These are phyloP conservation scores for Lentinula detonsa DNA, from an alignment of 768 basidiomycete genomes.

Conservation along the genomic window DNA sequence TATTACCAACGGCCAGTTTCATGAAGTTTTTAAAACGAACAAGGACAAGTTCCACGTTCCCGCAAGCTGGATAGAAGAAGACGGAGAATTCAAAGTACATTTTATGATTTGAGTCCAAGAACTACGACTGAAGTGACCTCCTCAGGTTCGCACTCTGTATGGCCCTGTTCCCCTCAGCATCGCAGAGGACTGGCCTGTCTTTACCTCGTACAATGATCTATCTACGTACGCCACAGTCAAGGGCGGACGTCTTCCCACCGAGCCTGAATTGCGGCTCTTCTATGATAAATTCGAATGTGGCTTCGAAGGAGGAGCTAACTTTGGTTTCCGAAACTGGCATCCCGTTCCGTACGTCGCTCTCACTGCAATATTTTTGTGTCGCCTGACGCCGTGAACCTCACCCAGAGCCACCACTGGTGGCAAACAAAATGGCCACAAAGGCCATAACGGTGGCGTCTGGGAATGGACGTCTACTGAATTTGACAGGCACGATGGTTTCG, in stretches of 20 bases:
- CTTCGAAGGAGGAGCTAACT: slow-evolving; percentile 73
- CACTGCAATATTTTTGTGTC: neutral
- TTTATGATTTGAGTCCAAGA: neutral
- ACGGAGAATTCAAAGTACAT: slow-evolving; percentile 44
- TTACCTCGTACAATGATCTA: slow-evolving; percentile 73
- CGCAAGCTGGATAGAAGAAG: slow-evolving; percentile 64
- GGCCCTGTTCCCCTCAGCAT: slow-evolving; percentile 75
- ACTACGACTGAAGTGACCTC: neutral
- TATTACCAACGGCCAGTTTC: slow-evolving; percentile 85
- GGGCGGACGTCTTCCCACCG: slow-evolving; percentile 92
- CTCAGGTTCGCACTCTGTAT: slow-evolving; percentile 77
- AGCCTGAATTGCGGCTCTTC: slow-evolving; percentile 80
- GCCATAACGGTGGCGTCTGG: slow-evolving; percentile 95
- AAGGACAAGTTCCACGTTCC: slow-evolving; percentile 44
- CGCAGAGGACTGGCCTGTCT: slow-evolving; percentile 82
- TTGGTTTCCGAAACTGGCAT: slow-evolving; percentile 92
- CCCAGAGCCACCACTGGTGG: slow-evolving; percentile 64
- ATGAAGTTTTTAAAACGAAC: slow-evolving; percentile 43
- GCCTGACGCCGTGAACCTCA: neutral
- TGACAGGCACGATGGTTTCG: slow-evolving; percentile 68
- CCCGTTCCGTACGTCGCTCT: slow-evolving; percentile 68
- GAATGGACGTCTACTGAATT: slow-evolving; percentile 92
- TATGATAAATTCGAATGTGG: slow-evolving; percentile 68
- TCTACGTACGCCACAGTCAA: slow-evolving; percentile 77
- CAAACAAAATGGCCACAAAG: slow-evolving; percentile 42